Percentiles rank a stretch among this genome's conserved stretches.
phyloP scores from a whole-genome alignment of 108 stramenopile genomes.

The Nitzschia inconspicua region DNA sequence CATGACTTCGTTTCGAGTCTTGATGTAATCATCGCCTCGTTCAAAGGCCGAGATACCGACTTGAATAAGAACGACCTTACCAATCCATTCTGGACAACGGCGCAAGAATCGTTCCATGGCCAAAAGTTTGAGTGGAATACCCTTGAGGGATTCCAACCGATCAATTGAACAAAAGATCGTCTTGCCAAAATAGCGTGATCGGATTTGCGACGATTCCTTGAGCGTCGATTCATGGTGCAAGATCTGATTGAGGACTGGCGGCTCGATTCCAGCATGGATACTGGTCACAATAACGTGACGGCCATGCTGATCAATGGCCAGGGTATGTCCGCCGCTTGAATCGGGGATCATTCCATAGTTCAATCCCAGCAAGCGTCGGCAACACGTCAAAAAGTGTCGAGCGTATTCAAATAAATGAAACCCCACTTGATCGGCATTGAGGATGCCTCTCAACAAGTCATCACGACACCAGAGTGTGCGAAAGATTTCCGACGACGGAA shows the following conservation, averaged over 20 bases:
- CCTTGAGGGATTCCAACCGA: conserved; percentile 92
- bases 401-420: conserved; percentile 99
- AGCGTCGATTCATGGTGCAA: conserved; percentile 58
- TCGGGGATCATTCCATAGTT: conserved; percentile 93
- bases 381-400: conserved; percentile 97
- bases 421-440: conserved; percentile 96
- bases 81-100: conserved; percentile 85
- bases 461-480: conserved; percentile 92
- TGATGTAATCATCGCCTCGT: conserved; percentile 84
- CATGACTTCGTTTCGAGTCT: conserved; percentile 75
- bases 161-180: conserved; percentile 92
- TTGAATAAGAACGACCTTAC: conserved; percentile 95
- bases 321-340: conserved; percentile 76
- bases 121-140: conserved; percentile 93
- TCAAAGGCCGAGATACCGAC: conserved; percentile 86
- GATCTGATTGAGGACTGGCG: conserved; percentile 80
- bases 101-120: conserved; percentile 90
- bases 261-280: conserved; percentile 96
- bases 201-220: conserved; percentile 50
- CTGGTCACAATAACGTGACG: conserved; percentile 91
- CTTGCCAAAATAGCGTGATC: conserved; percentile 74
- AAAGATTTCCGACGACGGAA: conserved; percentile 98
- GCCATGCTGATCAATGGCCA: conserved; percentile 92
- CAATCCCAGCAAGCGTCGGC: conserved; percentile 93
- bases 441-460: conserved; percentile 91